These are phyloP conservation scores for Zoysia pacifica DNA, from an alignment of 176 grass and related monocot genomes.

Conservation along the genomic window DNA sequence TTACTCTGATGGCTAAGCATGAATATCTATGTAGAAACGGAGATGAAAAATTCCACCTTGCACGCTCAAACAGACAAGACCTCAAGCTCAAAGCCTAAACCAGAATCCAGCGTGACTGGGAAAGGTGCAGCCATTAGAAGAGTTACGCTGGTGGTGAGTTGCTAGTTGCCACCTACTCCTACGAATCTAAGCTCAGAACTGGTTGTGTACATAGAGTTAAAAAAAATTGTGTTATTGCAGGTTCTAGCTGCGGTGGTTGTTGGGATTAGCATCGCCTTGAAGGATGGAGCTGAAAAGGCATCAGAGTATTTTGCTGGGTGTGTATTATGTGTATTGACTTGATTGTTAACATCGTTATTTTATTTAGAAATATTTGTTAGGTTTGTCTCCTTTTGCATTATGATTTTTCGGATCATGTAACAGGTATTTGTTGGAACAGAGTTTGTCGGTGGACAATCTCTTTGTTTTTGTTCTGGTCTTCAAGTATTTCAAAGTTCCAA, in stretches of 20 bases:
- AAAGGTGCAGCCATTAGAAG: conserved; percentile 48
- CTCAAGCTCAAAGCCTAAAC: neutral
- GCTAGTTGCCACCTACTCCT: neutral
- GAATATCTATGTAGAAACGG: conserved; percentile 22
- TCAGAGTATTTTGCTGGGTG: conserved; percentile 97
- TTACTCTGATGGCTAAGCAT: conserved; percentile 25
- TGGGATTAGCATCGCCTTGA: conserved; percentile 71
- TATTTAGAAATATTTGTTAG: neutral
- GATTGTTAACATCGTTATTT: conserved; percentile 25
- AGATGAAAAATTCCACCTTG: conserved; percentile 1
- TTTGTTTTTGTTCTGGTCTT: conserved; percentile 98
- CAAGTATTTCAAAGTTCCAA: conserved; percentile 92
- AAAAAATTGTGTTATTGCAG: conserved; percentile 44
- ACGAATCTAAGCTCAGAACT: neutral
- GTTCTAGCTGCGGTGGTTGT: conserved; percentile 72
- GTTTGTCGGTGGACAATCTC: conserved; percentile 98
- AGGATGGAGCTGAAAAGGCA: conserved; percentile 68
- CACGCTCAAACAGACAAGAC: neutral
- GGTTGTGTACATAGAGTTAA: neutral
- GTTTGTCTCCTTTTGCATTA: conserved; percentile 20
- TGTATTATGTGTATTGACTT: conserved; percentile 41
- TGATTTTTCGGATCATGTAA: conserved; percentile 4
- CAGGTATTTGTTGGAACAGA: conserved; percentile 97
- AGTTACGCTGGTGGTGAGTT: conserved; percentile 56
- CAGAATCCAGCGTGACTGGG: neutral